A percentile compares a stretch with the other conserved stretches of the same genome.
phyloP scores from a whole-genome alignment of 768 basidiomycete species.

The Lentinula edodes region DNA sequence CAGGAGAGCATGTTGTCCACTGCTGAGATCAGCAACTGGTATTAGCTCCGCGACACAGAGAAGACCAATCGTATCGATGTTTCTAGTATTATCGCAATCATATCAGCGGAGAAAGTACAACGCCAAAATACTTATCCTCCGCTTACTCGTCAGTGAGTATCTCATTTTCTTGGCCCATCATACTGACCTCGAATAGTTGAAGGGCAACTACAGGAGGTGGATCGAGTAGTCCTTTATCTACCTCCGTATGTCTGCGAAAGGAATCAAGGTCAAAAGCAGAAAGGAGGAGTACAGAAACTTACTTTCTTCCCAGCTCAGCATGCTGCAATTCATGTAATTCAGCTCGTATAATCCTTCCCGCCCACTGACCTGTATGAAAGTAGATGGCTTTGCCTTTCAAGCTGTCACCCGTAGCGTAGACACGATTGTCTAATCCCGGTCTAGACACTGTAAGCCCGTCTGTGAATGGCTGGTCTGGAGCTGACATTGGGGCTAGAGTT shows the following conservation, averaged over 20 bases:
- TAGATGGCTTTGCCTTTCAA: slow-evolving; percentile 24
- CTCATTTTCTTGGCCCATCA: slow-evolving; percentile 31
- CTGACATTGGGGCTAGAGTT: no score
- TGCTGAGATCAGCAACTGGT: slow-evolving; percentile 36
- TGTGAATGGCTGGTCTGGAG: no score
- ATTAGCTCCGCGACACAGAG: slow-evolving; percentile 80
- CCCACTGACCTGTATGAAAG: slow-evolving; percentile 56
- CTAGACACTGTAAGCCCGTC: not conserved
- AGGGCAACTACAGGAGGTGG: slow-evolving; percentile 60
- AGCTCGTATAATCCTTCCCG: slow-evolving; percentile 49
- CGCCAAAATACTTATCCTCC: not conserved
- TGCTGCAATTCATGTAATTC: slow-evolving; percentile 56
- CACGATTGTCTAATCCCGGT: not conserved
- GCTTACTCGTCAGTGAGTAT: slow-evolving; percentile 37
- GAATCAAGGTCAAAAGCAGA: slow-evolving; percentile 5
- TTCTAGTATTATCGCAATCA: slow-evolving; percentile 27
- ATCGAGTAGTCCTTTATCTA: slow-evolving; percentile 60
- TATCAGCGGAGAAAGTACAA: no score
- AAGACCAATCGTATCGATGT: slow-evolving; percentile 57
- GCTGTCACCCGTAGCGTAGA: not conserved
- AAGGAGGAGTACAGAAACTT: not conserved
- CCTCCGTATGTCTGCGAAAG: slow-evolving; percentile 45
- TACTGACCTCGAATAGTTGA: slow-evolving; percentile 38
- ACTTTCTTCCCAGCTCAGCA: slow-evolving; percentile 65
- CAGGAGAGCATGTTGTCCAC: not conserved